phyloP scores from a whole-genome alignment of 2,329 filamentous ascomycete species.

The Penicillium sp. region DNA sequence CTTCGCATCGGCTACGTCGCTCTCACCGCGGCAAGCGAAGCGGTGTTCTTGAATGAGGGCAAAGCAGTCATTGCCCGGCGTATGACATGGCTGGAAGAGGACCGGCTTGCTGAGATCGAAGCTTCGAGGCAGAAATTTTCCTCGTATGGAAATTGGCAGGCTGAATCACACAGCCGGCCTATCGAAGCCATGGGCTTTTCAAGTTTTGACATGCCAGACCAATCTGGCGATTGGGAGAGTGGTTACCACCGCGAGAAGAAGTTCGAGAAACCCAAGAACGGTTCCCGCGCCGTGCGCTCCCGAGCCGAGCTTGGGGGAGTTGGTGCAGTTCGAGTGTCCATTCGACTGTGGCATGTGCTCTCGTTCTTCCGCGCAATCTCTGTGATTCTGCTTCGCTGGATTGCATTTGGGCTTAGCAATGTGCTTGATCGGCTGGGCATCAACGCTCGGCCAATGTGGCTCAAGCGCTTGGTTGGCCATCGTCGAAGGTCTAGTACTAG shows the following conservation, averaged over 20 bases:
- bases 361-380: conserved; percentile 74
- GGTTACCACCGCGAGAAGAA: conserved; percentile 50
- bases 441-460: conserved; percentile 62
- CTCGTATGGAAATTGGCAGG: conserved; percentile 15
- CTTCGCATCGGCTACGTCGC: conserved; percentile 83
- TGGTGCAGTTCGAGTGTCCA: conserved; percentile 74
- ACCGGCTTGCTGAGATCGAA: conserved; percentile 75
- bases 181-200: conserved; percentile 36
- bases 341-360: conserved; percentile 71
- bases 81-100: conserved; percentile 89
- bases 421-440: conserved; percentile 61
- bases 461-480: conserved; percentile 44
- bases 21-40: conserved; percentile 90
- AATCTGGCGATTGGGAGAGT: conserved; percentile 42
- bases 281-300: conserved; percentile 37
- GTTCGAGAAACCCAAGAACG: conserved; percentile 40
- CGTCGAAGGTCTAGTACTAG: conserved; percentile 17
- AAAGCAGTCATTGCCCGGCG: conserved; percentile 68
- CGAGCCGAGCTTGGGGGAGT: conserved; percentile 59
- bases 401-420: conserved; percentile 55
- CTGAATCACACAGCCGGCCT: conserved; percentile 16
- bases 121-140: conserved; percentile 37
- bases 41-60: conserved; percentile 92
- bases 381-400: conserved; percentile 60
- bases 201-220: conserved; percentile 37